Evolutionary conservation across 805 yeast genomes (phyloP), one percentile per base, ranked within the genome.

Genomic region (Wickerhamomyces alni): DNA sequence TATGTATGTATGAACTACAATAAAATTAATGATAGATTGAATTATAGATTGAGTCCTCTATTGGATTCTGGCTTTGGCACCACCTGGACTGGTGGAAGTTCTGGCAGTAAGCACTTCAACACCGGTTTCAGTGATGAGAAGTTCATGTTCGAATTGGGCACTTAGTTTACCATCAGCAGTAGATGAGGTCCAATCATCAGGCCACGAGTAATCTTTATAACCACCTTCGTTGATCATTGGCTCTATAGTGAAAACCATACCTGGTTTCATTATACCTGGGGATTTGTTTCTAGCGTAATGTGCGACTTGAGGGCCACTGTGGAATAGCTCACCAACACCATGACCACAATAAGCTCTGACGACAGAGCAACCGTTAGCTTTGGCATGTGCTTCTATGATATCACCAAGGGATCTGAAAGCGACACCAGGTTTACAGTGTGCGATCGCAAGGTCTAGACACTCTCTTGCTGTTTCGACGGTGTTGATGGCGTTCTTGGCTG

Each of bases 181-280:
- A 15, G 77, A 76, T 2, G 95, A 77, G 5, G 99, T 93, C 99
- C 99, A 93, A 62, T 87, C 84, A 62, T 93, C 99, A 3, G 99
- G 99, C 99, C 99, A 93, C 41, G 80, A 69, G 43, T 74, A 63
- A 62, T 89, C 98, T 55, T 76, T 76, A 67, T 76, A 82, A 0
- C 82, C 67, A 8, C 99, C 99, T 48, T 80, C 67, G 58, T 87
- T 84, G 50, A 93, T 76, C 99, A 93, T 93, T 34, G 99, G 99
- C 65, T 93, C 99, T 42, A 93, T 87, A 17, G 99, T 93, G 70
- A 93, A 93, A 12, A 86, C 87, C 82, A 89, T 85, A 17, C 99
- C 99, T 17, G 96, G 91, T 60, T 87, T 87, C 68, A 93, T 89
- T 33, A 87, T 80, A 43, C 99, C 99, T 35, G 89, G 72, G 8